These are phyloP conservation scores for Flaveria sonorensis DNA, from an alignment of 129 eudicot species.

Conservation along the genomic window DNA sequence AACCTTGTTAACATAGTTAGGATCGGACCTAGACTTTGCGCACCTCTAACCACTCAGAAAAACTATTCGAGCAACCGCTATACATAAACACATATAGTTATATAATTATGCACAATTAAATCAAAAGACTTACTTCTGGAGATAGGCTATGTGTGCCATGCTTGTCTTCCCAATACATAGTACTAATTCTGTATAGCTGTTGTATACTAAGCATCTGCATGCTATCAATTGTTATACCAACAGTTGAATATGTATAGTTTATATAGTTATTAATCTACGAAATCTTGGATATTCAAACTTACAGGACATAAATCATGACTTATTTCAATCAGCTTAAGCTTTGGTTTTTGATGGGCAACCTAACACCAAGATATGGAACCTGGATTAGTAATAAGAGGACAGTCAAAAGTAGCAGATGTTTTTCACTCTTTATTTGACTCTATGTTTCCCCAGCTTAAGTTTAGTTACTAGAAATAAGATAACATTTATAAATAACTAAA, in stretches of 20 bases:
- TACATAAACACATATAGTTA: neutral
- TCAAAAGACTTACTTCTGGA: slow-evolving; percentile 57
- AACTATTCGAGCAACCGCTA: too few species aligned
- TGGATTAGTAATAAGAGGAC: slow-evolving; percentile 9
- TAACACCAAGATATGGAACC: slow-evolving; percentile 37
- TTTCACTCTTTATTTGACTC: neutral
- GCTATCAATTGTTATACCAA: slow-evolving; percentile 23
- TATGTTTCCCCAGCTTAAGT: neutral
- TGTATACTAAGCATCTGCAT: slow-evolving; percentile 86
- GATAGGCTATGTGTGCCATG: slow-evolving; percentile 87
- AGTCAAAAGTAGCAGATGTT: neutral
- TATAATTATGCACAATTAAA: slow-evolving; percentile 14
- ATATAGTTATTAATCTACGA: slow-evolving; percentile 9
- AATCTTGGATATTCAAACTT: slow-evolving; percentile 41
- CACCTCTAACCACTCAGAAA: too few species aligned
- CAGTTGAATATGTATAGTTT: slow-evolving; percentile 6
- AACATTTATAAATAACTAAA: neutral
- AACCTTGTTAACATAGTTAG: neutral
- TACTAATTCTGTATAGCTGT: slow-evolving; percentile 90
- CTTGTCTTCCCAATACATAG: slow-evolving; percentile 97
- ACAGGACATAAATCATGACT: slow-evolving; percentile 95
- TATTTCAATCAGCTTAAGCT: slow-evolving; percentile 72
- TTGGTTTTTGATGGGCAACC: slow-evolving; percentile 86
- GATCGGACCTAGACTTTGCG: neutral
- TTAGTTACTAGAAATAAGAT: neutral